A percentile compares a stretch with the other conserved stretches of the same genome.
Evolutionary conservation across 768 basidiomycete genomes (phyloP).

Genomic region (Baorangia bicolor): DNA sequence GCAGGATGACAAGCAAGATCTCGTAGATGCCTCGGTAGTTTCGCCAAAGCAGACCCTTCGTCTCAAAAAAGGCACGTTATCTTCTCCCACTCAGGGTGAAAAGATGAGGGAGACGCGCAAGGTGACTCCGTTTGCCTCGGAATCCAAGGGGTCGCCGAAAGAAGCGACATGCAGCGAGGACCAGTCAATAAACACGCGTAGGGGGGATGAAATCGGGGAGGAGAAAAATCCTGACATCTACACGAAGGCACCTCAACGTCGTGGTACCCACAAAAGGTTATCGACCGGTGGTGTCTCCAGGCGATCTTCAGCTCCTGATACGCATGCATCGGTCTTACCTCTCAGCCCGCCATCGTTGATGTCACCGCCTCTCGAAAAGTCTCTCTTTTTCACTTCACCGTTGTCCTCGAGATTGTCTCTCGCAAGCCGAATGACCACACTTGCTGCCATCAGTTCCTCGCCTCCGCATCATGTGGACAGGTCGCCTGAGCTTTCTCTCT

Average conservation of each 20-base stretch:
- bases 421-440: not conserved
- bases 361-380: conserved; percentile 55
- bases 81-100: not conserved
- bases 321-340: conserved; percentile 45
- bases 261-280: not conserved
- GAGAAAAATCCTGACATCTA: conserved; percentile 10
- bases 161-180: not conserved
- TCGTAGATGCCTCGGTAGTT: not conserved
- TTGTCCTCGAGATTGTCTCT: conserved; percentile 20
- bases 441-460: not conserved
- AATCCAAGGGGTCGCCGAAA: not conserved
- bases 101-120: not conserved
- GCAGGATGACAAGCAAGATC: not conserved
- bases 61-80: not conserved
- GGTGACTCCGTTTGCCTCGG: conserved; percentile 10
- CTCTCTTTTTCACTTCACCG: conserved; percentile 50
- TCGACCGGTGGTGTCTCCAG: not conserved
- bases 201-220: not conserved
- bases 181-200: not conserved
- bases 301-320: conserved; percentile 19
- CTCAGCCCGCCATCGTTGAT: conserved; percentile 56
- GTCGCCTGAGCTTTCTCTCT: conserved; percentile 18
- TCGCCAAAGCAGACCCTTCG: not conserved
- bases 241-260: conserved; percentile 19
- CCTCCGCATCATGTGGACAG: not conserved